Conservation (phyloP, 2,329 filamentous ascomycete species). For the Dryadomyces quercus-mongolicae region DNA sequence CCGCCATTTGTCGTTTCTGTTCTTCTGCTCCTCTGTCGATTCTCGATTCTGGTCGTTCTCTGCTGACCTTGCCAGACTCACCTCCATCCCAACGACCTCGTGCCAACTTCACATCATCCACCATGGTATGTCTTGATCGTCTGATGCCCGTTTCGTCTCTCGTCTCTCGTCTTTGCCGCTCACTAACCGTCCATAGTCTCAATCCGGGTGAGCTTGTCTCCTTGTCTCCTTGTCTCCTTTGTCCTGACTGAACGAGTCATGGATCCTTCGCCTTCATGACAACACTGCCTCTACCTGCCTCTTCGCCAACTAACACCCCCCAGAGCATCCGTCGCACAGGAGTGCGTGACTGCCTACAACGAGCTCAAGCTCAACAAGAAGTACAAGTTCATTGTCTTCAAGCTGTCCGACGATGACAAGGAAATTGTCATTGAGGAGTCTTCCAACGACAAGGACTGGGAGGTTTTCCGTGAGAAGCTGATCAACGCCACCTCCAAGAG, state of each 20-base stretch:
- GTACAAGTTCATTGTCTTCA: slow-evolving; percentile 81
- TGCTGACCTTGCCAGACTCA: neutral
- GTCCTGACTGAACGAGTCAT: neutral
- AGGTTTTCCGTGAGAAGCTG: slow-evolving; percentile 64
- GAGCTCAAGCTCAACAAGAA: slow-evolving; percentile 73
- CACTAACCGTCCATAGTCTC: neutral
- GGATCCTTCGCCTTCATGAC: neutral
- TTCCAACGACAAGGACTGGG: slow-evolving; percentile 55
- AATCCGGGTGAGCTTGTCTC: slow-evolving; percentile 4
- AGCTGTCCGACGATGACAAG: slow-evolving; percentile 73
- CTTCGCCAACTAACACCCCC: neutral
- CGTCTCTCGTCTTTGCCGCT: no score
- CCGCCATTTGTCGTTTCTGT: neutral
- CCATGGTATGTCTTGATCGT: slow-evolving; percentile 1
- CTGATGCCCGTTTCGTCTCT: neutral
- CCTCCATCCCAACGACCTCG: neutral
- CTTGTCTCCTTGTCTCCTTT: neutral
- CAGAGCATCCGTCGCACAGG: slow-evolving; percentile 60
- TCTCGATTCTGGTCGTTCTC: no score
- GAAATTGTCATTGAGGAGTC: slow-evolving; percentile 70
- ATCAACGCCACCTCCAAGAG: slow-evolving; percentile 60
- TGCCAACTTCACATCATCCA: neutral
- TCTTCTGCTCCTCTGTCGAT: no score
- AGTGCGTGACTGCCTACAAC: slow-evolving; percentile 64
- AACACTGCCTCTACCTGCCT: neutral